phyloP scores from a whole-genome alignment of 2,329 filamentous ascomycete species.

The Claviceps cyperi region DNA sequence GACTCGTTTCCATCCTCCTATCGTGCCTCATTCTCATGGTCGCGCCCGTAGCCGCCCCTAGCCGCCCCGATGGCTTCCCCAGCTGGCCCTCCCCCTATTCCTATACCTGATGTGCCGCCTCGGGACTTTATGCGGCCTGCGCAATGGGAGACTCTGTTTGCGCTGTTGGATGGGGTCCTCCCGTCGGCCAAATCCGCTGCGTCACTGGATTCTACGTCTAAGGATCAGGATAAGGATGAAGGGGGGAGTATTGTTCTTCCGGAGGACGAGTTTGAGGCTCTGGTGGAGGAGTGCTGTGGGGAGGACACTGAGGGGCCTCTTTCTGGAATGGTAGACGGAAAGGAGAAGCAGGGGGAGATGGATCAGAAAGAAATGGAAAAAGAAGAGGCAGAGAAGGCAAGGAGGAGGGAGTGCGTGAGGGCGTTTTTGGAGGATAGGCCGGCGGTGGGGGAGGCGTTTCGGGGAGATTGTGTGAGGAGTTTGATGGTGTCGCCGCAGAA shows the following conservation, averaged over 20 bases:
- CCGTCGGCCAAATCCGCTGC: slow-evolving; percentile 38
- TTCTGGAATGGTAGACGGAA: slow-evolving; percentile 5
- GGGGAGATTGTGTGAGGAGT: slow-evolving; percentile 30
- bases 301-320: slow-evolving; percentile 21
- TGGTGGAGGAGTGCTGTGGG: slow-evolving; percentile 22
- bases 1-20: too few relatives aligned
- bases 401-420: slow-evolving; percentile 26
- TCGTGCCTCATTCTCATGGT: too few relatives aligned
- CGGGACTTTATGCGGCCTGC: slow-evolving; percentile 27
- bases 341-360: too few relatives aligned
- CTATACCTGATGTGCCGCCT: slow-evolving; percentile 15
- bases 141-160: slow-evolving; percentile 40
- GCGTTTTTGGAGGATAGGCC: slow-evolving; percentile 39
- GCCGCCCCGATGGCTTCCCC: too few relatives aligned
- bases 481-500: slow-evolving; percentile 23
- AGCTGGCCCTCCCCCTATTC: slow-evolving; percentile 5
- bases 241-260: slow-evolving; percentile 20
- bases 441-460: slow-evolving; percentile 37
- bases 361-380: too few relatives aligned
- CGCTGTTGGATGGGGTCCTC: slow-evolving; percentile 43
- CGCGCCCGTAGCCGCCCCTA: too few relatives aligned
- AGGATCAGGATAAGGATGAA: slow-evolving; percentile 19
- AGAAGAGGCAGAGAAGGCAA: too few relatives aligned
- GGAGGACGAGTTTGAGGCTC: slow-evolving; percentile 33
- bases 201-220: slow-evolving; percentile 9